Conservation (phyloP, 2,329 filamentous ascomycete species). For the Hymenoscyphus infarciens region DNA sequence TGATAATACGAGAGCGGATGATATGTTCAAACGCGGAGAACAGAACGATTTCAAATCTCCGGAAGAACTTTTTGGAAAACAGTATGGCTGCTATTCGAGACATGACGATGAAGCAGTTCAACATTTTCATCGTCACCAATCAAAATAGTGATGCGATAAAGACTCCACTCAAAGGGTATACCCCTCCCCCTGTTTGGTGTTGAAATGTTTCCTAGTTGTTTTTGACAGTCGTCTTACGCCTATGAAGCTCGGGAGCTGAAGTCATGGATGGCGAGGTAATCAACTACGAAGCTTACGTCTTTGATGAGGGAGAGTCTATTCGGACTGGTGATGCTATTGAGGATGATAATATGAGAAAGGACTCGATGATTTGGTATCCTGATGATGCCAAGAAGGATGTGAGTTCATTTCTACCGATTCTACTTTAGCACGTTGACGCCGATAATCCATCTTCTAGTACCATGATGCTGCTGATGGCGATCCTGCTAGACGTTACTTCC, state of each 20-base stretch:
- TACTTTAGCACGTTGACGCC: no score
- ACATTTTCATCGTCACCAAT: conserved; percentile 3
- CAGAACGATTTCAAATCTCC: conserved; percentile 3
- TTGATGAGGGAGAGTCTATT: conserved; percentile 4
- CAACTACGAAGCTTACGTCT: conserved; percentile 3
- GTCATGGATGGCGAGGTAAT: conserved; percentile 2
- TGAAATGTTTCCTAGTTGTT: background rate
- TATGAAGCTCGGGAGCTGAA: background rate
- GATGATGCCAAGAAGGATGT: conserved; percentile 6
- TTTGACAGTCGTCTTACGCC: background rate
- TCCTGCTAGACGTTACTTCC: background rate
- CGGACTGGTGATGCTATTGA: background rate
- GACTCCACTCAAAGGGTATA: background rate
- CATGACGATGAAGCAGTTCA: conserved; percentile 5
- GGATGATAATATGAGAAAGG: conserved; percentile 3
- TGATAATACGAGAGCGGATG: background rate
- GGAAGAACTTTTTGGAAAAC: conserved; percentile 4
- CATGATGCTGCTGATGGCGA: background rate
- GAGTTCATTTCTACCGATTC: background rate
- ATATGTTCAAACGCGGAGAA: background rate
- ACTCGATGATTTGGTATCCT: conserved; percentile 1
- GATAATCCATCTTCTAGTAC: background rate
- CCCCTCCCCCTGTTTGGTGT: background rate
- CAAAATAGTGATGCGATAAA: background rate
- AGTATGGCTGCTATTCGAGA: background rate